Base-by-base conservation (phyloP, 2,329 filamentous ascomycete genomes). In the Pseudodiploospora longispora region DNA sequence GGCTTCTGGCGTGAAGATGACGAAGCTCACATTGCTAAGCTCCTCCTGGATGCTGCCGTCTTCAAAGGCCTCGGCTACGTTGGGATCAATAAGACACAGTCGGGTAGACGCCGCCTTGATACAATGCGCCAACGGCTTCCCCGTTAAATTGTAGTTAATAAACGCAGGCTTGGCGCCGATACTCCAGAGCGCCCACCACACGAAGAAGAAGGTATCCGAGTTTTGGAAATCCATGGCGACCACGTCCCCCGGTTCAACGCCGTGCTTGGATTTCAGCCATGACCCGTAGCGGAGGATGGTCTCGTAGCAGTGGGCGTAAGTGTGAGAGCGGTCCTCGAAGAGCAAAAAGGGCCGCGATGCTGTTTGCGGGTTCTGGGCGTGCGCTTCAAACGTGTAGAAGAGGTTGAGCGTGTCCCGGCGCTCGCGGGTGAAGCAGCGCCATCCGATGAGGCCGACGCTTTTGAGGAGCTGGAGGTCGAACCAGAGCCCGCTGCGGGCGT, bases 191-290 rank as follows among this genome's bases (percentile, higher is more conserved):
- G 83, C 88, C 43, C 90, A 70, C 73, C 82, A 78, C 6, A 94
- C 50, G 59, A 90, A 86, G 29, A 91, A 57, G 56, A 88, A 91
- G 3, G 75, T 74, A n/a, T 87, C 80, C 35, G 80, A 86, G 59
- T 95, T 95, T 64, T 85, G 82, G 52, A 87, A 85, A 61, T 93
- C 76, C 53, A 95, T 73, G 6, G 86, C 87, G 12, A 95, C 83
- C 31, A 95, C 79, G 42, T 94, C 86, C 37, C 77, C 78, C 28
- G 80, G 76, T 52, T 81, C 74, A 38, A 95, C 70, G 30, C 72
- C 71, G 42, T 82, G 74, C 7, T 66, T 72, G 2, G 74, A 72
- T 60, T 81, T 82, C 43, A 95, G 67, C 84, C 85, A 95, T 42
- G 76, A 71, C 29, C 85, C 87, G 57, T 90, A 87, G 47, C 80